A percentile compares a stretch with the other conserved stretches of the same genome.
phyloP scores from a whole-genome alignment of 768 basidiomycete species.

The Kwoniella mangroviensis region DNA sequence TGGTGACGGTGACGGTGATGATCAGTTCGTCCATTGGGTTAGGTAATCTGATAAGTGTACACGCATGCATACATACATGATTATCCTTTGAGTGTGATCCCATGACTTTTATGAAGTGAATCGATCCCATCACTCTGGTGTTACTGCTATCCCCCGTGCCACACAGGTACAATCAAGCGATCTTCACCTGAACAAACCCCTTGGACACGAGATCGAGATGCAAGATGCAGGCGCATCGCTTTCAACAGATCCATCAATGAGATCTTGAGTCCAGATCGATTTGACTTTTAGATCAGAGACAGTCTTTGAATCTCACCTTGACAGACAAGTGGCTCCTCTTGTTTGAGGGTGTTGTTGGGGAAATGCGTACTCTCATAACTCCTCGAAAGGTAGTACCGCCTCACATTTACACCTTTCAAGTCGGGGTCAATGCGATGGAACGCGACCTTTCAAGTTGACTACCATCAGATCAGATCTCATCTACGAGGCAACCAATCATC shows the following conservation, averaged over 20 bases:
- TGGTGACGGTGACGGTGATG: no score
- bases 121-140: no score
- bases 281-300: not conserved
- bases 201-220: no score
- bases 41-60: no score
- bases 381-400: slow-evolving; percentile 1
- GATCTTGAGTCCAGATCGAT: not conserved
- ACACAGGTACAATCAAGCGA: no score
- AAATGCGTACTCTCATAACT: not conserved
- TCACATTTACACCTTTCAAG: not conserved
- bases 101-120: no score
- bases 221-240: not conserved
- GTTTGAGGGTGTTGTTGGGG: no score
- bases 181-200: no score
- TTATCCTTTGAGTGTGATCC: no score
- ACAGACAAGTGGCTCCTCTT: not conserved
- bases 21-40: no score
- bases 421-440: not conserved
- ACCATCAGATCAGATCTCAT: not conserved
- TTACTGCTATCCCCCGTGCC: no score
- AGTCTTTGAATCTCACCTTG: not conserved
- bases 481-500: not conserved
- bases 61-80: no score
- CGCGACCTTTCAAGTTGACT: not conserved
- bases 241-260: not conserved